A percentile compares a stretch with the other conserved stretches of the same genome.
phyloP scores from a whole-genome alignment of 257 asterid genomes.

The Solanum ossicruentum region DNA sequence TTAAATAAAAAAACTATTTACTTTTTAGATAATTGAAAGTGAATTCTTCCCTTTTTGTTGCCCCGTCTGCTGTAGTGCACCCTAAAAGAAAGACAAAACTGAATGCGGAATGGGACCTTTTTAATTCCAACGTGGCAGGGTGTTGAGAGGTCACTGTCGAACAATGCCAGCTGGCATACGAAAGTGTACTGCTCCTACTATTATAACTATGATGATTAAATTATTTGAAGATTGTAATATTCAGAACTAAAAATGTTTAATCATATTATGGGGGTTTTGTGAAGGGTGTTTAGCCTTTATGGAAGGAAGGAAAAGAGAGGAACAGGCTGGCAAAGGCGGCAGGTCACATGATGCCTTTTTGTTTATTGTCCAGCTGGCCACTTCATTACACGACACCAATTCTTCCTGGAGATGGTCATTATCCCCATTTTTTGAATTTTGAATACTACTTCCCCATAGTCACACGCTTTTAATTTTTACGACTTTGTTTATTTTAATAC shows the following conservation, averaged over 20 bases:
- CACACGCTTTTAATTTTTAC: too few species aligned
- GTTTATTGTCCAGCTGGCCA: background rate
- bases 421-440: background rate
- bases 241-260: background rate
- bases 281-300: accelerated
- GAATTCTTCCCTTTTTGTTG: too few species aligned
- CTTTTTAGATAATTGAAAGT: too few species aligned
- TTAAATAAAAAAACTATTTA: too few species aligned
- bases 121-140: constrained; percentile 18
- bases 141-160: constrained; percentile 26
- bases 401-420: background rate
- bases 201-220: background rate
- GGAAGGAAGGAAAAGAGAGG: background rate
- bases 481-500: too few species aligned
- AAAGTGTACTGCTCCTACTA: background rate
- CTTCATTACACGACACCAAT: background rate
- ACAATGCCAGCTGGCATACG: constrained; percentile 44
- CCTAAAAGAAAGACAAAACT: background rate
- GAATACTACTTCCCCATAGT: background rate
- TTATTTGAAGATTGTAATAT: background rate
- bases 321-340: background rate
- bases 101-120: background rate
- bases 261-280: background rate
- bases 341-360: background rate
- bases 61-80: background rate